Percentiles rank a stretch among this genome's conserved stretches.
phyloP scores from a whole-genome alignment of 2,329 filamentous ascomycete species.

The Aureobasidium sp. region DNA sequence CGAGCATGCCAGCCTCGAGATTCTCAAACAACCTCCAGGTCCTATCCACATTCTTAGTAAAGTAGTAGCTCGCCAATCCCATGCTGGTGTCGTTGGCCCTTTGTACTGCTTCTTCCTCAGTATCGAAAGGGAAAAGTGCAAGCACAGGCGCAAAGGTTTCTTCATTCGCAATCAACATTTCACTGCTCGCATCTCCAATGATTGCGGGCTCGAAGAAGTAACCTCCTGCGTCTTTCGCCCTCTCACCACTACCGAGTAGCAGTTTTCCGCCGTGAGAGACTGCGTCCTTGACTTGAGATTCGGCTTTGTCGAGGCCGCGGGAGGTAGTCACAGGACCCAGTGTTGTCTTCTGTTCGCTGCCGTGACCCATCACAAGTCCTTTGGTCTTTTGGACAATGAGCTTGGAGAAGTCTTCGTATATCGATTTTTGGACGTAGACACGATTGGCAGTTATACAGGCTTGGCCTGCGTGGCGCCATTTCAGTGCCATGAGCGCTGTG shows the following conservation, averaged over 20 bases:
- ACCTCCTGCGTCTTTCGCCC: slow-evolving; percentile 37
- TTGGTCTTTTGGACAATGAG: slow-evolving; percentile 46
- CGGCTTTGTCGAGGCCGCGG: slow-evolving; percentile 48
- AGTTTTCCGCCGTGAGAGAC: slow-evolving; percentile 53
- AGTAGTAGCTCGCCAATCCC: slow-evolving; percentile 59
- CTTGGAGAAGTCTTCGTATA: slow-evolving; percentile 54
- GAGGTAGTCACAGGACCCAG: slow-evolving; percentile 54
- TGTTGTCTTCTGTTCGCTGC: slow-evolving; percentile 47
- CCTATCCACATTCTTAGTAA: slow-evolving; percentile 60
- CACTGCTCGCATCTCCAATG: slow-evolving; percentile 48
- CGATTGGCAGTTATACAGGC: slow-evolving; percentile 59
- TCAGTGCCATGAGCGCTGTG: slow-evolving; percentile 39
- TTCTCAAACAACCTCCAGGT: slow-evolving; percentile 59
- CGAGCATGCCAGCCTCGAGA: slow-evolving; percentile 62
- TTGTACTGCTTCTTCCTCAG: slow-evolving; percentile 55
- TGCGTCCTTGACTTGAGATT: slow-evolving; percentile 56
- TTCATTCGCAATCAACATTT: slow-evolving; percentile 51
- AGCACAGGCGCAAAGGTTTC: slow-evolving; percentile 60
- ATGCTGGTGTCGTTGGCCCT: slow-evolving; percentile 54
- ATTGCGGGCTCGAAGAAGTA: slow-evolving; percentile 67
- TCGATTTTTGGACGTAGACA: slow-evolving; percentile 54
- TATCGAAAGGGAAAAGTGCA: slow-evolving; percentile 57
- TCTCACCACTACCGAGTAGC: slow-evolving; percentile 49
- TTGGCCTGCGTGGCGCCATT: slow-evolving; percentile 55
- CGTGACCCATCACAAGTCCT: slow-evolving; percentile 54